These are phyloP conservation scores for Gymnopilus dilepis DNA, from an alignment of 768 basidiomycete genomes.

Conservation along the genomic window DNA sequence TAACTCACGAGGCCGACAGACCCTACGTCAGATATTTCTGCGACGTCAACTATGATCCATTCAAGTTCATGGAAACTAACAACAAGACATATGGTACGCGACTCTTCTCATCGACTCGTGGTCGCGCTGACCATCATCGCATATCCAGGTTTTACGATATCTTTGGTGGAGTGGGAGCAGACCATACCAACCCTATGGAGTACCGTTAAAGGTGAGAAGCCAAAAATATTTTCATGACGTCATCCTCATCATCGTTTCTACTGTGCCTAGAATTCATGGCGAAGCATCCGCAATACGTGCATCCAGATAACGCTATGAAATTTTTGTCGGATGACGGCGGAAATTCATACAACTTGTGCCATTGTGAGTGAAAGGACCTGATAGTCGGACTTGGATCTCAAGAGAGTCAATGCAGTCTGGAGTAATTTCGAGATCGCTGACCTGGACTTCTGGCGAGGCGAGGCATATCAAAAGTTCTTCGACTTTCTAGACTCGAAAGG, in stretches of 20 bases:
- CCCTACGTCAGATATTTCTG: constrained; percentile 81
- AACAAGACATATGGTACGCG: constrained; percentile 49
- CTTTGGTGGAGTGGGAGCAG: constrained; percentile 75
- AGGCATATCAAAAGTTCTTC: constrained; percentile 86
- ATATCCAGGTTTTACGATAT: constrained; percentile 75
- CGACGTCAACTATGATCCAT: constrained; percentile 81
- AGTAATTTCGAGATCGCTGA: constrained; percentile 93
- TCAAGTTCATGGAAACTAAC: constrained; percentile 78
- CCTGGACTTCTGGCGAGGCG: constrained; percentile 86
- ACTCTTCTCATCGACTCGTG: not conserved
- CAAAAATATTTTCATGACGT: not conserved
- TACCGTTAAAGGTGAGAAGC: constrained; percentile 62
- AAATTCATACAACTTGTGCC: constrained; percentile 70
- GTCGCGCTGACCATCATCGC: not conserved
- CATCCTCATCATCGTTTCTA: constrained; percentile 6
- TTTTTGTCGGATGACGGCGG: constrained; percentile 79
- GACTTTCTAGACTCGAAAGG: constrained; percentile 80
- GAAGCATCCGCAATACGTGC: constrained; percentile 63
- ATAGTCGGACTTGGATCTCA: not conserved
- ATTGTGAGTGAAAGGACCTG: constrained; percentile 47
- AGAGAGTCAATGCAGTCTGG: constrained; percentile 60
- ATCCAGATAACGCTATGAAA: constrained; percentile 67
- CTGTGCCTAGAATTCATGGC: constrained; percentile 65
- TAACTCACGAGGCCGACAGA: constrained; percentile 37
- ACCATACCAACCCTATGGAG: constrained; percentile 87